A percentile compares a stretch with the other conserved stretches of the same genome.
Conservation (phyloP, 768 basidiomycete genomes). For the Termitomyces bulborhizus region DNA sequence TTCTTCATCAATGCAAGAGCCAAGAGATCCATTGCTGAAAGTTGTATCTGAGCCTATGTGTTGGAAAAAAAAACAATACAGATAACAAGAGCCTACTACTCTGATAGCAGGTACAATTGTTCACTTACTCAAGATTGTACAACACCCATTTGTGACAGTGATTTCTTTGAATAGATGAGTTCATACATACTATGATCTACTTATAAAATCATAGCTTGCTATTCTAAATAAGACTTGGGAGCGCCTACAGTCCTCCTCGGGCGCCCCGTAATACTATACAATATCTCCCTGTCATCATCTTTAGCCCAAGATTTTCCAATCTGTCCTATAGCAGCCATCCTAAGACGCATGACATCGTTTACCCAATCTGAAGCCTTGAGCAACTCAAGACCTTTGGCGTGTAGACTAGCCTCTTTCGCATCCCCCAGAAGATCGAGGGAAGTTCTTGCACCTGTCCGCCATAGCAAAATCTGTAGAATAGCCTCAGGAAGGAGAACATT, state of each 20-base stretch:
- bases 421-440: conserved; percentile 40
- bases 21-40: no score
- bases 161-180: no score
- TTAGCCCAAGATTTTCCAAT: conserved; percentile 10
- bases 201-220: background rate
- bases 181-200: background rate
- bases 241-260: conserved; percentile 18
- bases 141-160: no score
- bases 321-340: conserved; percentile 24
- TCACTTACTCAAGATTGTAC: no score
- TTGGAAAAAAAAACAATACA: no score
- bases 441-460: conserved; percentile 57
- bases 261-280: conserved; percentile 14
- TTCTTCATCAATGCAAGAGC: no score
- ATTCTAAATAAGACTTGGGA: conserved; percentile 23
- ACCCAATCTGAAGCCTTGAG: conserved; percentile 64
- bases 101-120: no score
- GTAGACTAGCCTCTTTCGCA: conserved; percentile 51
- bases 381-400: conserved; percentile 39
- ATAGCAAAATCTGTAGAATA: conserved; percentile 66
- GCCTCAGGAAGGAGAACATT: conserved; percentile 70
- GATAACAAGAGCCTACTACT: no score
- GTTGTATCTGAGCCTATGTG: no score
- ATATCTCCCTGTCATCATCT: background rate
- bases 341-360: conserved; percentile 46